These are phyloP conservation scores for Penicillium sclerotiorum DNA, from an alignment of 2,329 filamentous ascomycete genomes.

Conservation along the genomic window DNA sequence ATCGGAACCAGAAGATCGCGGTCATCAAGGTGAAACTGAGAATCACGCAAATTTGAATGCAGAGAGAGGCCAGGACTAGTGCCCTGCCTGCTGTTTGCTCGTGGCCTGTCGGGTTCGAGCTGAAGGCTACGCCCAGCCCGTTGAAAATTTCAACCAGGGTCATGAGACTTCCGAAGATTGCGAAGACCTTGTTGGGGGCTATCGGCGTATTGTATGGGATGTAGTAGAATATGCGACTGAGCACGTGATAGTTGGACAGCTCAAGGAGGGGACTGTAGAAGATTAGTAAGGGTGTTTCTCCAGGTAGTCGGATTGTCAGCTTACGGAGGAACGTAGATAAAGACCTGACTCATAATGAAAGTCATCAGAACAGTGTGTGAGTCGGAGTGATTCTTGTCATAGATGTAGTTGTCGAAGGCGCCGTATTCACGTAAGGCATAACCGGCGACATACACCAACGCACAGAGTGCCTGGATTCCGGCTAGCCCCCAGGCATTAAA, in stretches of 20 bases:
- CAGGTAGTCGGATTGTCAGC: slow-evolving; percentile 6
- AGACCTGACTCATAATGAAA: slow-evolving; percentile 49
- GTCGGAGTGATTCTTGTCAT: slow-evolving; percentile 32
- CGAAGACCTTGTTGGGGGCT: slow-evolving; percentile 50
- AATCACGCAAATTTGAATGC: slow-evolving; percentile 23
- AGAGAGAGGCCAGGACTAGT: slow-evolving; percentile 55
- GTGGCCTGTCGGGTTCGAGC: slow-evolving; percentile 54
- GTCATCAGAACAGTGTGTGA: slow-evolving; percentile 27
- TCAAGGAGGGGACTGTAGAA: slow-evolving; percentile 59
- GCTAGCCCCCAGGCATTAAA: slow-evolving; percentile 62
- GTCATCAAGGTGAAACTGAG: slow-evolving; percentile 19
- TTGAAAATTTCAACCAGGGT: slow-evolving; percentile 47
- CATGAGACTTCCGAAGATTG: slow-evolving; percentile 53
- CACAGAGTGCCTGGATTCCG: slow-evolving; percentile 57
- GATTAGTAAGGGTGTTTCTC: background rate
- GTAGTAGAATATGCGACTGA: slow-evolving; percentile 64
- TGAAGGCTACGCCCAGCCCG: slow-evolving; percentile 38
- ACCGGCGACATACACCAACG: slow-evolving; percentile 58
- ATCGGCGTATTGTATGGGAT: slow-evolving; percentile 61
- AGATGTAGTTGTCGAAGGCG: slow-evolving; percentile 52
- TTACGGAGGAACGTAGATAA: slow-evolving; percentile 43
- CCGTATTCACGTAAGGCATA: slow-evolving; percentile 59
- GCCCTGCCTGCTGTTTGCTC: slow-evolving; percentile 48
- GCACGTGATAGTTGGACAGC: slow-evolving; percentile 63
- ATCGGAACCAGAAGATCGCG: slow-evolving; percentile 19